Evolutionary conservation across 768 basidiomycete genomes (phyloP), one percentile per base, ranked within the genome.

Genomic region (Cystobasidium ongulense): DNA sequence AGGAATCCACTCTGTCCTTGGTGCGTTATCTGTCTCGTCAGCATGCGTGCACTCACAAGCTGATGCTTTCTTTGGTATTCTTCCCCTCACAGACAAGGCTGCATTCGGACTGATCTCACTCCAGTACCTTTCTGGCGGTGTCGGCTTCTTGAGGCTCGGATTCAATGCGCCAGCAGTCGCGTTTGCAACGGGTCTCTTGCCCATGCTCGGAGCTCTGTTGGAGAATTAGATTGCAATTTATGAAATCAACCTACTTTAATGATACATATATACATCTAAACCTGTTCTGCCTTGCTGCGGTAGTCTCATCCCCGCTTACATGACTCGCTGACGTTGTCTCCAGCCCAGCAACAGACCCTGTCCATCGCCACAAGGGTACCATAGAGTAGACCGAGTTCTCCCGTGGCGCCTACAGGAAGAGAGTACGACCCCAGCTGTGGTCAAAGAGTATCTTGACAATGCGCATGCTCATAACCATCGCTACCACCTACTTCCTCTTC

Each of bases 1-100:
- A 71, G 68, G 68, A 27, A 71, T 71, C 27, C 33, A 46, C 39
- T 71, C 68, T 18, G 68, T 71, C 17, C 68, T 71, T 59, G 68
- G 68, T 71, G 33, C 31, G 68, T 59, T 64, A 7, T n/a, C n/a
- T n/a, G n/a, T n/a, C n/a, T n/a, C n/a, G n/a, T n/a, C n/a, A n/a
- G n/a, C n/a, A n/a, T n/a, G n/a, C n/a, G n/a, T n/a, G n/a, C n/a
- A n/a, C 43, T 46, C 43, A 46, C 43, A 46, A 13, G 43, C n/a
- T n/a, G 13, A 46, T 46, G 43, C 43, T n/a, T 46, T 46, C 23
- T 17, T n/a, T 15, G 57, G 21, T 25, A n/a, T 59, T 59, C 11
- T 11, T 21, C 25, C 13, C 15, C 13, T 11, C 1, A 38, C 50
- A 71, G 68, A 71, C 68, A 71, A 71, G 39, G 68, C 68, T 31